These are phyloP conservation scores for Nicotiana rustica DNA, from an alignment of 305 asterid genomes.

Conservation along the genomic window DNA sequence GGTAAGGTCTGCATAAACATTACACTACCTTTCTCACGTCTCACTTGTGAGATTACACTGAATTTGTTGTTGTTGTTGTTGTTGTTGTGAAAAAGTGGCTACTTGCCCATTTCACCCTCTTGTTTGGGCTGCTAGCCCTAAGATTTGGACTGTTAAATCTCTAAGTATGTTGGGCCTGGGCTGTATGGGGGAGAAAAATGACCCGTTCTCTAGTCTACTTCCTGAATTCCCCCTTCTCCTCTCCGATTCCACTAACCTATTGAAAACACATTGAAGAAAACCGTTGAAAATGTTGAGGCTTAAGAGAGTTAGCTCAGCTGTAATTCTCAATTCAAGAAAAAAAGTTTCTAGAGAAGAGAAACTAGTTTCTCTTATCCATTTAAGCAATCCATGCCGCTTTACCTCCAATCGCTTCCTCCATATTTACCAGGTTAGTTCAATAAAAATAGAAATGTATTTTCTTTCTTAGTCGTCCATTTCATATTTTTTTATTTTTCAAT, in stretches of 20 bases:
- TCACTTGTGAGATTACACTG: too few relatives aligned
- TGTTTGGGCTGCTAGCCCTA: too few relatives aligned
- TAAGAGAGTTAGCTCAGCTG: constrained; percentile 51
- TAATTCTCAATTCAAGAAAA: constrained; percentile 40
- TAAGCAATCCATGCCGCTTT: constrained; percentile 57
- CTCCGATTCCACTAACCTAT: background rate
- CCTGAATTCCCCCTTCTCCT: background rate
- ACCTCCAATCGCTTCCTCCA: constrained; percentile 73
- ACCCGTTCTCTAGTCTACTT: background rate
- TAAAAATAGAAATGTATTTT: background rate
- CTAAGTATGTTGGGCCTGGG: background rate
- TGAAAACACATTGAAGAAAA: background rate
- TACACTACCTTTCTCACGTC: too few relatives aligned
- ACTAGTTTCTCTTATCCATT: constrained; percentile 35
- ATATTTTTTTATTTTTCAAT: background rate
- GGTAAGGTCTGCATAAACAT: too few relatives aligned
- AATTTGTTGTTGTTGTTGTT: too few relatives aligned
- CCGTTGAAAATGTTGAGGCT: constrained; percentile 59
- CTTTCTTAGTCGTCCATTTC: background rate
- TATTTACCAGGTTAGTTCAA: constrained; percentile 66
- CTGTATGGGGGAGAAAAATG: background rate
- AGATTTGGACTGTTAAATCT: too few relatives aligned
- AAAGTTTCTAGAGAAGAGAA: constrained; percentile 37
- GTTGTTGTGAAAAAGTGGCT: too few relatives aligned
- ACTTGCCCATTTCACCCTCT: too few relatives aligned